Conservation (phyloP, 805 yeast genomes). For the Kurtzmaniella fragi region DNA sequence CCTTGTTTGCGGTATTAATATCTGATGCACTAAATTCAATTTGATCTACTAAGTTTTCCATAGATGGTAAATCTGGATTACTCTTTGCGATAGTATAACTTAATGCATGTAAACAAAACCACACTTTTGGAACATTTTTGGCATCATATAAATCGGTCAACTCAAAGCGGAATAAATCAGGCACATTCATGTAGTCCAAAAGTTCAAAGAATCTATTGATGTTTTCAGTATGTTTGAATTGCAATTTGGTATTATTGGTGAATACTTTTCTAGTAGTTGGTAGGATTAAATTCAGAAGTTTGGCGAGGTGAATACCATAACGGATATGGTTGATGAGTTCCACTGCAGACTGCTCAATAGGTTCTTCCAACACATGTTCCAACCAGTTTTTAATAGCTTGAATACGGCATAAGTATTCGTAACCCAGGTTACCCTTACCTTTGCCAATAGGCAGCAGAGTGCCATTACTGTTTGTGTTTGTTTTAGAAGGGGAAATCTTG, state of each 20-base stretch:
- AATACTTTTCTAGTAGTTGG: constrained; percentile 58
- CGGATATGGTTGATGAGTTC: constrained; percentile 63
- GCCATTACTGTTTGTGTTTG: constrained; percentile 1
- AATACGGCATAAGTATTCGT: constrained; percentile 77
- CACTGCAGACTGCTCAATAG: constrained; percentile 48
- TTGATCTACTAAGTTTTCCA: constrained; percentile 59
- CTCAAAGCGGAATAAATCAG: constrained; percentile 85
- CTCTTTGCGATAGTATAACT: constrained; percentile 64
- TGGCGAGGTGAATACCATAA: constrained; percentile 84
- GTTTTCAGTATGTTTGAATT: constrained; percentile 89
- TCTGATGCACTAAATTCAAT: constrained; percentile 65
- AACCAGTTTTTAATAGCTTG: constrained; percentile 82
- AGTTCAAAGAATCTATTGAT: constrained; percentile 77
- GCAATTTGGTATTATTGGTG: constrained; percentile 52
- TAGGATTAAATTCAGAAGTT: constrained; percentile 64
- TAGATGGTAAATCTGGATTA: constrained; percentile 48
- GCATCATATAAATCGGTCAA: constrained; percentile 89
- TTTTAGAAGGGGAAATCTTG: constrained; percentile 10
- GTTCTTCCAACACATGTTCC: constrained; percentile 54
- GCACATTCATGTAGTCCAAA: constrained; percentile 66
- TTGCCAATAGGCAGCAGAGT: not conserved
- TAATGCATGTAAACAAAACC: constrained; percentile 87
- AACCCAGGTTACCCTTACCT: constrained; percentile 34
- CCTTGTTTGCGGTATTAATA: constrained; percentile 62
- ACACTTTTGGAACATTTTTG: constrained; percentile 88